phyloP scores from a whole-genome alignment of 2,329 filamentous ascomycete species.

The Coniochaeta ligniaria region DNA sequence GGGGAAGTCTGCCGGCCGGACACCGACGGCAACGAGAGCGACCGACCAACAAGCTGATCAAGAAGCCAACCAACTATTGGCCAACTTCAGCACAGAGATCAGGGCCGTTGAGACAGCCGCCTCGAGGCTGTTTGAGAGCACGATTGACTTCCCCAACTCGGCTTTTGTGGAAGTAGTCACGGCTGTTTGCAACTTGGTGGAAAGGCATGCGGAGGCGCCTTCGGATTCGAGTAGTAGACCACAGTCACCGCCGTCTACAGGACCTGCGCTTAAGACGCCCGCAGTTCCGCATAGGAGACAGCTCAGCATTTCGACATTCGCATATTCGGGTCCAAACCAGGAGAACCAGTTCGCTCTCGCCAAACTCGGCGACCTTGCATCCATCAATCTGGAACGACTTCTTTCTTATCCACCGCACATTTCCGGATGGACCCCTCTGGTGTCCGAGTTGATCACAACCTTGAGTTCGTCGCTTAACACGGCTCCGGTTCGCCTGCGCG shows the following conservation, averaged over 20 bases:
- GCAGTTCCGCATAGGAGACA: constrained; percentile 33
- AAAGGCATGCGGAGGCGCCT: constrained; percentile 21
- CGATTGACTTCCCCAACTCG: constrained; percentile 78
- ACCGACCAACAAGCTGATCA: constrained; percentile 41
- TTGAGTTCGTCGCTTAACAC: constrained; percentile 39
- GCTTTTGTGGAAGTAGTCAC: constrained; percentile 72
- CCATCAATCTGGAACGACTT: constrained; percentile 69
- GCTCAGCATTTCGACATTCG: constrained; percentile 37
- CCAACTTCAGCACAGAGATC: constrained; percentile 73
- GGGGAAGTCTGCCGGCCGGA: constrained; percentile 45
- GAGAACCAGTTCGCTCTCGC: constrained; percentile 62
- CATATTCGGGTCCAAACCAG: constrained; percentile 43
- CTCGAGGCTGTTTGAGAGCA: constrained; percentile 82
- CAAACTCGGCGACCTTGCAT: constrained; percentile 66
- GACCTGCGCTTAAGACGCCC: constrained; percentile 26
- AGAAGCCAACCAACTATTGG: constrained; percentile 44
- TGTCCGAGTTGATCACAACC: constrained; percentile 42
- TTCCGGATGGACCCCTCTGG: constrained; percentile 71
- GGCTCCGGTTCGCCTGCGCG: constrained; percentile 47
- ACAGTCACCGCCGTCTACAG: constrained; percentile 25
- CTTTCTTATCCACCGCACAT: constrained; percentile 56
- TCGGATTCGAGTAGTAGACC: constrained; percentile 24
- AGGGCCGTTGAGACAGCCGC: constrained; percentile 85
- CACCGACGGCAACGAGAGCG: constrained; percentile 37
- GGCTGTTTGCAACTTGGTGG: constrained; percentile 67